Evolutionary conservation across 2,329 filamentous ascomycete genomes (phyloP).

Genomic region (Anthostomella pinea): DNA sequence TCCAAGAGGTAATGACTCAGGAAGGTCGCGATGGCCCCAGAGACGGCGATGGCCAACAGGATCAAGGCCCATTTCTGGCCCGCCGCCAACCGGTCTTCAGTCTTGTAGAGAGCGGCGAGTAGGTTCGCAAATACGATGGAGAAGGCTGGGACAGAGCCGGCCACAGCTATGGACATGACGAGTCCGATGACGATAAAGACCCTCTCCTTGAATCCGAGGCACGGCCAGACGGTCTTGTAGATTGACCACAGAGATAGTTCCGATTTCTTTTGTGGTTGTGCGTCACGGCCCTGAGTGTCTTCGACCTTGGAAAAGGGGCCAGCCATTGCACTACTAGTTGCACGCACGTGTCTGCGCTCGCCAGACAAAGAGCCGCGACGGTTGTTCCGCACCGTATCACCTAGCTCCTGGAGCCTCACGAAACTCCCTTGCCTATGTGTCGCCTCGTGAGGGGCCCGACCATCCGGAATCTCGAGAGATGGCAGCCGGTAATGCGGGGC

Average conservation of each 20-base stretch:
- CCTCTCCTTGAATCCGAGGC: slow-evolving; percentile 50
- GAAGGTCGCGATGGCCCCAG: slow-evolving; percentile 65
- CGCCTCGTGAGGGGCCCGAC: too few relatives aligned
- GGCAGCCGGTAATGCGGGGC: too few relatives aligned
- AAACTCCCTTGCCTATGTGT: slow-evolving; percentile 21
- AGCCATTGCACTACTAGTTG: neutral
- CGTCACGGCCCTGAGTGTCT: neutral
- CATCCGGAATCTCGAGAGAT: too few relatives aligned
- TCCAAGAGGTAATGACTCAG: slow-evolving; percentile 71
- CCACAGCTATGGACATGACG: slow-evolving; percentile 60
- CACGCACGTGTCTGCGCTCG: slow-evolving; percentile 2
- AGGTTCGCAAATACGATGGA: slow-evolving; percentile 73
- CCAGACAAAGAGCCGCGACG: slow-evolving; percentile 9
- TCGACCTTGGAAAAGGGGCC: neutral
- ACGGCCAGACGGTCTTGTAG: slow-evolving; percentile 68
- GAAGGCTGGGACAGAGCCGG: slow-evolving; percentile 69
- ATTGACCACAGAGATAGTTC: slow-evolving; percentile 49
- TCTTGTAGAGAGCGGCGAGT: slow-evolving; percentile 64
- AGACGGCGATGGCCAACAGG: slow-evolving; percentile 64
- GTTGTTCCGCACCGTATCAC: slow-evolving; percentile 15
- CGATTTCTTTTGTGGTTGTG: slow-evolving; percentile 1
- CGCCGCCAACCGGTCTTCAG: slow-evolving; percentile 42
- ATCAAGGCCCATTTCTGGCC: slow-evolving; percentile 66
- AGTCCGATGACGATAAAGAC: slow-evolving; percentile 58
- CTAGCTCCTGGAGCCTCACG: slow-evolving; percentile 18